These are phyloP conservation scores for Encephalitozoon cuniculi DNA, from an alignment of 371 early-diverging fungal species.

Conservation along the genomic window DNA sequence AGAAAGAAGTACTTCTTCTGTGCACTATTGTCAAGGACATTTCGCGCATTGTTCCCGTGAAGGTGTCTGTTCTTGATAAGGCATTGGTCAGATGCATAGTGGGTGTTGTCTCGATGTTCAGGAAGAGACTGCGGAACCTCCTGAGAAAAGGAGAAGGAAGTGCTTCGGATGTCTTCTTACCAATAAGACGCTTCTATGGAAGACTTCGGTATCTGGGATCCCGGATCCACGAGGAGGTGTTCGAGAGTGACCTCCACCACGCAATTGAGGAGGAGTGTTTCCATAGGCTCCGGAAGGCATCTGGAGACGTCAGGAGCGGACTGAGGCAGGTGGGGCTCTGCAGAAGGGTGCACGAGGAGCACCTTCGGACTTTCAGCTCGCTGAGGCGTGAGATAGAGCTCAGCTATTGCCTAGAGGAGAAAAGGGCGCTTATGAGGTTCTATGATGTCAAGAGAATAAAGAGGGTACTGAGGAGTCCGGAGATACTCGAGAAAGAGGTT, in stretches of 20 bases:
- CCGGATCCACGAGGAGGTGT: neutral
- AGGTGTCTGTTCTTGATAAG: slow-evolving; percentile 1
- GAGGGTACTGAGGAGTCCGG: neutral
- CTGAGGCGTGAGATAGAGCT: neutral
- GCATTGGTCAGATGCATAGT: neutral
- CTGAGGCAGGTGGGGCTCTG: neutral
- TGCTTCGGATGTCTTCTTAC: neutral
- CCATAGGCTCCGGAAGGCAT: neutral
- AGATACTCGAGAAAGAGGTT: neutral
- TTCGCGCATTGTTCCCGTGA: neutral
- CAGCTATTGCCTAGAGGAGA: neutral
- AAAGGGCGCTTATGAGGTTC: neutral
- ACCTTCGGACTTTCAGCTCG: neutral
- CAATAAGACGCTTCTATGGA: neutral
- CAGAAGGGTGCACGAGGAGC: neutral
- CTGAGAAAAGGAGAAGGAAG: neutral
- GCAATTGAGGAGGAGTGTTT: neutral
- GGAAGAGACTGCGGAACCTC: neutral
- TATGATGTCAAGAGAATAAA: slow-evolving; percentile 3
- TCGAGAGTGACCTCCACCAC: neutral
- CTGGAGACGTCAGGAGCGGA: neutral
- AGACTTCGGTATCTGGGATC: neutral
- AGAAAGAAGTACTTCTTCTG: neutral
- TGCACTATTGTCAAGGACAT: neutral
- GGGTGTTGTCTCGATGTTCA: neutral